phyloP scores from a whole-genome alignment of 2,329 filamentous ascomycete genomes.

The Xylaria sp. region DNA sequence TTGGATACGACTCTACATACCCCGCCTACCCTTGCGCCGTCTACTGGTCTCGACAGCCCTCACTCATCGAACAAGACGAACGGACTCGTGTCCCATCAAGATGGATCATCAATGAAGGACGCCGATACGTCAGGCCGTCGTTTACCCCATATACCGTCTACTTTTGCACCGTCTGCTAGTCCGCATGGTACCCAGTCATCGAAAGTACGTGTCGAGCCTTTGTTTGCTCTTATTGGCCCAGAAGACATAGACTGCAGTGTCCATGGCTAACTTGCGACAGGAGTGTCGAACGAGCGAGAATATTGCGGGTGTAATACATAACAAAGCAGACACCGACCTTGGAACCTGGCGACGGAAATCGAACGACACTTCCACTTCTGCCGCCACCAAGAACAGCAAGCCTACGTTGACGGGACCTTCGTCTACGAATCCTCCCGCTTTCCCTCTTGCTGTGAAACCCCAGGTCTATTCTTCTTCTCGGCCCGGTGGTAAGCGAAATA shows the following conservation, averaged over 20 bases:
- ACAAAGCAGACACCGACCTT: background rate
- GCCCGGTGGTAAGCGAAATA: background rate
- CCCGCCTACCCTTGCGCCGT: background rate
- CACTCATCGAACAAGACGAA: background rate
- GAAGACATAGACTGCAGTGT: no score
- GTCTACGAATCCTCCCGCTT: background rate
- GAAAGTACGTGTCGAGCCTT: background rate
- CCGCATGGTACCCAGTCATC: no score
- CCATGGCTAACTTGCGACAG: slow-evolving; percentile 11
- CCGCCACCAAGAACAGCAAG: background rate
- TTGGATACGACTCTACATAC: background rate
- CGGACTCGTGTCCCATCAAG: background rate
- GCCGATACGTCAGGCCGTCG: background rate
- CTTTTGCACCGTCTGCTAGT: background rate
- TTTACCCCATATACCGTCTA: background rate
- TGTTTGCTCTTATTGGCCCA: background rate
- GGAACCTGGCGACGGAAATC: background rate
- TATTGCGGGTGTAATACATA: background rate
- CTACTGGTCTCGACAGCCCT: background rate
- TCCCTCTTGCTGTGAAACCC: slow-evolving; percentile 6
- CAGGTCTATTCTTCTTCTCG: slow-evolving; percentile 4
- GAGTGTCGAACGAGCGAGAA: background rate
- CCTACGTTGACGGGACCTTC: background rate
- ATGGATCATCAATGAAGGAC: background rate
- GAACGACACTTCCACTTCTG: background rate